phyloP scores from a whole-genome alignment of 2,329 filamentous ascomycete genomes.

The Dactylella cylindrospora region DNA sequence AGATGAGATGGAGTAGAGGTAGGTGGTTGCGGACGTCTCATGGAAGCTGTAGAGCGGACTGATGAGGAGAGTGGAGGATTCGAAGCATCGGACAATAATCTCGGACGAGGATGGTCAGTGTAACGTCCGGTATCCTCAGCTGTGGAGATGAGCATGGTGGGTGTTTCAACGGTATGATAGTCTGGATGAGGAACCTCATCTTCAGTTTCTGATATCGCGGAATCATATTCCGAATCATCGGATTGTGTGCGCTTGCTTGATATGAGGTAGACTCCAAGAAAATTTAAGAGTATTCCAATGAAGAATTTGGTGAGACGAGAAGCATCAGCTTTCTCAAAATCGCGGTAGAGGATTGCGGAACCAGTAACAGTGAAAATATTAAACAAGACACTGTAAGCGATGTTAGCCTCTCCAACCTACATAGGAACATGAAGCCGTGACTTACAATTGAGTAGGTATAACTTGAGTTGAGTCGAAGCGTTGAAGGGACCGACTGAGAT shows the following conservation, averaged over 20 bases:
- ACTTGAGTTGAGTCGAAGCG: slow-evolving; percentile 96
- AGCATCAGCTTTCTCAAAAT: slow-evolving; percentile 80
- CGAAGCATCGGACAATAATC: too few species aligned
- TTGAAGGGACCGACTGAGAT: slow-evolving; percentile 86
- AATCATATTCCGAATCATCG: slow-evolving; percentile 62
- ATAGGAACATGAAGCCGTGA: background rate
- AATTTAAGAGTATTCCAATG: slow-evolving; percentile 86
- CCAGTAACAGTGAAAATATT: slow-evolving; percentile 93
- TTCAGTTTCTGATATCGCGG: slow-evolving; percentile 35
- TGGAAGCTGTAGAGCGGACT: slow-evolving; percentile 9
- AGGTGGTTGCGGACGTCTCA: slow-evolving; percentile 7
- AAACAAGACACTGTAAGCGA: slow-evolving; percentile 68
- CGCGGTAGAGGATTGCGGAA: slow-evolving; percentile 87
- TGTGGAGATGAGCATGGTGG: slow-evolving; percentile 26
- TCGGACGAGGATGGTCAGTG: slow-evolving; percentile 21
- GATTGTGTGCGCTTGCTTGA: slow-evolving; percentile 72
- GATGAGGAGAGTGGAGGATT: slow-evolving; percentile 5
- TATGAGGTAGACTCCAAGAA: slow-evolving; percentile 95
- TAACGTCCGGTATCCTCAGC: slow-evolving; percentile 9
- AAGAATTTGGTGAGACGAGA: slow-evolving; percentile 80
- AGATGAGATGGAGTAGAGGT: slow-evolving; percentile 13
- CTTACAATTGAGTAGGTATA: slow-evolving; percentile 84
- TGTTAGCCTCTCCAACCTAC: slow-evolving; percentile 3
- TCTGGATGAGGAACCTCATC: slow-evolving; percentile 32
- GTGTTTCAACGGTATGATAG: slow-evolving; percentile 7